Conservation (phyloP, 768 basidiomycete genomes). For the Phanerodontia chrysosporium region DNA sequence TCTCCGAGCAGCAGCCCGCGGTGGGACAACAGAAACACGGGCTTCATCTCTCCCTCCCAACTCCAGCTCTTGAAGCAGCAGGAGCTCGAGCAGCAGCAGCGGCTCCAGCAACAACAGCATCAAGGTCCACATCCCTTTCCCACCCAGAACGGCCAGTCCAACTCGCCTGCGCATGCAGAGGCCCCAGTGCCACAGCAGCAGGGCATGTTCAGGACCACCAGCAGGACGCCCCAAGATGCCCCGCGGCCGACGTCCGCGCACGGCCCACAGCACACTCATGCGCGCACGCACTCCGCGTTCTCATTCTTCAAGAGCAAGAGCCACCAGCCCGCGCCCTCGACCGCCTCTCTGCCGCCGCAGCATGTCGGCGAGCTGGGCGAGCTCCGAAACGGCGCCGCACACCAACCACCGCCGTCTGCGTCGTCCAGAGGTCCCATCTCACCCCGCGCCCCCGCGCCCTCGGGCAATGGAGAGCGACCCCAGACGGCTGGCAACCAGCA, state of each 20-base stretch:
- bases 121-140: neutral
- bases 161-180: neutral
- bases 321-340: constrained; percentile 16
- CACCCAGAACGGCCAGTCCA: neutral
- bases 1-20: constrained; percentile 25
- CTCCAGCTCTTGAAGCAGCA: constrained; percentile 29
- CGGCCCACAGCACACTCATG: constrained; percentile 28
- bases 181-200: constrained; percentile 5
- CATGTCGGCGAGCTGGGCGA: constrained; percentile 10
- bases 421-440: constrained; percentile 8
- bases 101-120: constrained; percentile 24
- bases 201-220: constrained; percentile 10
- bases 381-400: constrained; percentile 2
- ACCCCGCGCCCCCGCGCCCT: neutral
- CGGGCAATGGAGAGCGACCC: neutral
- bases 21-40: constrained; percentile 29
- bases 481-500: constrained; percentile 12
- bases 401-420: neutral
- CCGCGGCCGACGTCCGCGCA: constrained; percentile 21
- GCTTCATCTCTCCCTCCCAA: constrained; percentile 33
- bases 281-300: constrained; percentile 63
- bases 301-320: constrained; percentile 45
- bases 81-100: constrained; percentile 15
- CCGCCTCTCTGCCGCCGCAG: constrained; percentile 22
- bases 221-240: constrained; percentile 17